A percentile compares a stretch with the other conserved stretches of the same genome.
phyloP scores from a whole-genome alignment of 106 monocot species.

The Triglochin maritima region DNA sequence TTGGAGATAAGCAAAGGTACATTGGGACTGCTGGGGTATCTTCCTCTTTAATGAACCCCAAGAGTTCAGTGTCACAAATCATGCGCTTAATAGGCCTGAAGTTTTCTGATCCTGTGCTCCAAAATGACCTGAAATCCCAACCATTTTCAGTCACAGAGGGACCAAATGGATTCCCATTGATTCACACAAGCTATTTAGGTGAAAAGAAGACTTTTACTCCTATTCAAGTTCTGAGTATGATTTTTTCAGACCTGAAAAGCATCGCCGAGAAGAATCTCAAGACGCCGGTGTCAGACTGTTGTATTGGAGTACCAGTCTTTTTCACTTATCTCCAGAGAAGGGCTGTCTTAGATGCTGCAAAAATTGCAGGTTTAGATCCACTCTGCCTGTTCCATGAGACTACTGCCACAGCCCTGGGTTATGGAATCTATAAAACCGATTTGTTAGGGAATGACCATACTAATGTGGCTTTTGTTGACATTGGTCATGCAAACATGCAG shows the following conservation, averaged over 20 bases:
- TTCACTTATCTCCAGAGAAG: constrained; percentile 80
- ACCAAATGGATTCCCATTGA: constrained; percentile 57
- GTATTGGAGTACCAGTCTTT: constrained; percentile 72
- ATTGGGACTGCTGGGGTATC: constrained; percentile 67
- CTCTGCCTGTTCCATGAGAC: constrained; percentile 71
- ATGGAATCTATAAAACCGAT: constrained; percentile 82
- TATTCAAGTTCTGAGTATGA: constrained; percentile 67
- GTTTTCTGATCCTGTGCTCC: constrained; percentile 58
- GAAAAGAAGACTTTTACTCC: constrained; percentile 63
- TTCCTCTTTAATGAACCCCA: constrained; percentile 58
- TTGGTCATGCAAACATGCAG: constrained; percentile 83
- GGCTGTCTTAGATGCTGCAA: constrained; percentile 59
- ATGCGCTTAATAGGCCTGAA: constrained; percentile 59
- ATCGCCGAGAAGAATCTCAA: constrained; percentile 74
- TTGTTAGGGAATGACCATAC: constrained; percentile 52
- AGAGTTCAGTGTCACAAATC: constrained; percentile 71
- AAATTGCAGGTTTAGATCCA: constrained; percentile 61
- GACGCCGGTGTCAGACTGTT: constrained; percentile 52
- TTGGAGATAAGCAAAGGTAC: constrained; percentile 74
- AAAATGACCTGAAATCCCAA: constrained; percentile 40
- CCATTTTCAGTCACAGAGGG: constrained; percentile 59
- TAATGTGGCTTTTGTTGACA: constrained; percentile 74
- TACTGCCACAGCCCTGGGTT: constrained; percentile 53
- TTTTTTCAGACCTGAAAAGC: constrained; percentile 54
- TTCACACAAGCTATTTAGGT: constrained; percentile 50